A percentile compares a stretch with the other conserved stretches of the same genome.
Evolutionary conservation across 2,329 filamentous ascomycete genomes (phyloP).

Genomic region (Fusarium bactridioides): DNA sequence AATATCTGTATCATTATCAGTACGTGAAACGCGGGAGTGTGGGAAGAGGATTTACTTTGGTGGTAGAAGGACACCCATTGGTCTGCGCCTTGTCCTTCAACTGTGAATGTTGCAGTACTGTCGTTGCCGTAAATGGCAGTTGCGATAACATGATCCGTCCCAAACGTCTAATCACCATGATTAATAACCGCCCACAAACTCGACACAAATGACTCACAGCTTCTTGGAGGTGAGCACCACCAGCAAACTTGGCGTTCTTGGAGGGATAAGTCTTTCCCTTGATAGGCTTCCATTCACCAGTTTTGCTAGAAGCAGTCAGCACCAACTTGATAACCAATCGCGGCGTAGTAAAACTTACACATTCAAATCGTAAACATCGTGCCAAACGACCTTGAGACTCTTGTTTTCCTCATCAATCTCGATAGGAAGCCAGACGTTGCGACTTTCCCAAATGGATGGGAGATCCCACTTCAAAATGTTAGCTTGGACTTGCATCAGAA

Average conservation of each 20-base stretch:
- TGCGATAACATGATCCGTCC: conserved; percentile 53
- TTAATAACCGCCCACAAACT: rapidly evolving
- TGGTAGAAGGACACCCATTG: conserved; percentile 66
- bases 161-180: conserved; percentile 49
- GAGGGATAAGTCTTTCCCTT: conserved; percentile 57
- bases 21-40: rapidly evolving
- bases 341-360: conserved; percentile 40
- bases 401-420: conserved; percentile 60
- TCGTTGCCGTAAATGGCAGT: conserved; percentile 62
- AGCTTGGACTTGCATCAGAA: rapidly evolving
- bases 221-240: conserved; percentile 59
- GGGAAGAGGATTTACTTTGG: conserved; percentile 48
- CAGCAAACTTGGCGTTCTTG: conserved; percentile 52
- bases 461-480: conserved; percentile 52
- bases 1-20: conserved; percentile 47
- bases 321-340: rapidly evolving
- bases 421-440: conserved; percentile 64
- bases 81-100: conserved; percentile 56
- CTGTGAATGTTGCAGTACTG: conserved; percentile 58
- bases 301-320: conserved; percentile 42
- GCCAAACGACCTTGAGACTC: conserved; percentile 57
- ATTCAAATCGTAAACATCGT: conserved; percentile 62
- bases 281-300: conserved; percentile 56
- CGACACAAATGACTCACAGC: conserved; percentile 40
- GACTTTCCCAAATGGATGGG: conserved; percentile 61